phyloP scores from a whole-genome alignment of 441 rosid genomes.

The Corymbia calophylla region DNA sequence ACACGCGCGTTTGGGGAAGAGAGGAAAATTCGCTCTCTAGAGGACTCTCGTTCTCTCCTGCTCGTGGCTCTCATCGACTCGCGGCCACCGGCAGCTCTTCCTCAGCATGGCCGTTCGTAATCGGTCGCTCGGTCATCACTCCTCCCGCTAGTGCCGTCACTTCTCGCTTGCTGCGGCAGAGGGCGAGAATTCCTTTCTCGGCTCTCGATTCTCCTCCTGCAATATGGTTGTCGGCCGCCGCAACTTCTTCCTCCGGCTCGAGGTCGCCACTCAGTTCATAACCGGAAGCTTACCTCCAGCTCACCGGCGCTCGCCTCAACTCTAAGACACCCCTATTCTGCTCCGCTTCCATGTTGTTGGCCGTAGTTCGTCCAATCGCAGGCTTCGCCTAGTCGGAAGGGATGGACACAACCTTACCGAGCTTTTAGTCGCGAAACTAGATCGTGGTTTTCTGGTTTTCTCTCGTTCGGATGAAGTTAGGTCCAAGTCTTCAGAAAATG shows the following conservation, averaged over 20 bases:
- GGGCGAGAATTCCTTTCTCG: not conserved
- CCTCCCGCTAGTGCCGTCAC: accelerated
- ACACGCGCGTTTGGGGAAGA: not conserved
- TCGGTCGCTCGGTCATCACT: not conserved
- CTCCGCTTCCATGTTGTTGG: not conserved
- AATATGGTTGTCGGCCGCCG: not conserved
- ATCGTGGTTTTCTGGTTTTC: not conserved
- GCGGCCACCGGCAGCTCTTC: not conserved
- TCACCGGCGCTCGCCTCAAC: not conserved
- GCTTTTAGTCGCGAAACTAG: not conserved
- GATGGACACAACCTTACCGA: not conserved
- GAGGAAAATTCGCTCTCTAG: not conserved
- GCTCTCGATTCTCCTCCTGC: not conserved
- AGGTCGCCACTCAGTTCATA: not conserved
- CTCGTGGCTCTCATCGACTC: not conserved
- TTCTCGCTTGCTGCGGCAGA: not conserved
- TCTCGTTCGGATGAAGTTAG: not conserved
- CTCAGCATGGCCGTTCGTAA: not conserved
- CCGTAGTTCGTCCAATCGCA: not conserved
- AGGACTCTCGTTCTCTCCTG: not conserved
- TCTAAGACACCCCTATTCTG: not conserved
- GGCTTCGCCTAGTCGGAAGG: not conserved
- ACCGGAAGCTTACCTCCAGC: not conserved
- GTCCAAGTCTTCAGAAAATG: not conserved
- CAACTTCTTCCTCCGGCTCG: not conserved